Percentiles rank a stretch among this genome's conserved stretches.
Conservation (phyloP, 805 yeast species). For the Saccharomycopsis fermentans region DNA sequence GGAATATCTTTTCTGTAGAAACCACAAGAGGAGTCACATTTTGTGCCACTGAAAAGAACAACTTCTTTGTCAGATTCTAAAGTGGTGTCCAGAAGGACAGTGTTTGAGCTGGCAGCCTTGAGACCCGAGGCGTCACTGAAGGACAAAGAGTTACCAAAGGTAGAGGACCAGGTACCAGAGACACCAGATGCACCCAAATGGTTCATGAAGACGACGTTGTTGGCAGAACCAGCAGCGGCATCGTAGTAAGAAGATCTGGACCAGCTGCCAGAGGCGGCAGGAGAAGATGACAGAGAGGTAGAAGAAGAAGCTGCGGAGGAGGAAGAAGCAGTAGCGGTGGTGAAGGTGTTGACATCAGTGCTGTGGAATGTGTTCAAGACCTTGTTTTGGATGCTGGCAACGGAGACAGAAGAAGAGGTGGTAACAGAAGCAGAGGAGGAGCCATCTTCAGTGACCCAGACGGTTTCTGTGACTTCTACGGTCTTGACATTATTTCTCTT, state of each 20-base stretch:
- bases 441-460: constrained; percentile 44
- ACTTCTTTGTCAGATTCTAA: constrained; percentile 68
- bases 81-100: constrained; percentile 57
- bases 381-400: constrained; percentile 6
- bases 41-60: constrained; percentile 66
- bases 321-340: constrained; percentile 21
- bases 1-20: constrained; percentile 78
- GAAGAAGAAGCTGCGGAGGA: constrained; percentile 19
- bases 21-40: constrained; percentile 65
- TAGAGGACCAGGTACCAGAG: constrained; percentile 79
- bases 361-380: constrained; percentile 19
- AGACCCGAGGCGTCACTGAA: constrained; percentile 72
- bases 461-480: constrained; percentile 71
- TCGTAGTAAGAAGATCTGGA: constrained; percentile 63
- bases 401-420: constrained; percentile 23
- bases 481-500: constrained; percentile 53
- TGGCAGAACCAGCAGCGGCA: constrained; percentile 47
- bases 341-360: constrained; percentile 14
- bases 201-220: constrained; percentile 71
- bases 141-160: constrained; percentile 89
- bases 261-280: constrained; percentile 50
- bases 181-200: constrained; percentile 74
- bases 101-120: constrained; percentile 59
- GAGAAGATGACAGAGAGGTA: constrained; percentile 19
- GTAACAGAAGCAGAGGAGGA: constrained; percentile 23